Evolutionary conservation across 345 rosid genomes (phyloP).

Genomic region (Conringia planisiliqua): DNA sequence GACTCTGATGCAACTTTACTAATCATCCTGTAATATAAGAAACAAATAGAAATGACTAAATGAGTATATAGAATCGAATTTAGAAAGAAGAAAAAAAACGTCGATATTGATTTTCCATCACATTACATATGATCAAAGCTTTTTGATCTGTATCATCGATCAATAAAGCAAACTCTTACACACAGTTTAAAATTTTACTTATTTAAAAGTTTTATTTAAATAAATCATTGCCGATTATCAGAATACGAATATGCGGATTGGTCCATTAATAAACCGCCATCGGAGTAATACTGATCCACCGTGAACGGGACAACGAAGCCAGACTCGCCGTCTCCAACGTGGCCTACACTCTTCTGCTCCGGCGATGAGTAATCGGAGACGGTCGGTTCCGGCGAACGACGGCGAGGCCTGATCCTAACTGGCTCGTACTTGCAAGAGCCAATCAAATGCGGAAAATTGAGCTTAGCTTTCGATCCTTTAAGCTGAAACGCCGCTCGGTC

Average conservation of each 20-base stretch:
- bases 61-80: not conserved
- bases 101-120: not conserved
- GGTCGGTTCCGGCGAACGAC: constrained; percentile 34
- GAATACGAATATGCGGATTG: not conserved
- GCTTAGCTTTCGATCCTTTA: constrained; percentile 53
- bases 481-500: constrained; percentile 56
- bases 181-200: not conserved
- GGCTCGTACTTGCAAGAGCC: constrained; percentile 41
- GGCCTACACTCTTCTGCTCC: not conserved
- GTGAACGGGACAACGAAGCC: constrained; percentile 8
- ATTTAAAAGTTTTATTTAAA: not conserved
- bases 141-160: not conserved
- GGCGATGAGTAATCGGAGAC: not conserved
- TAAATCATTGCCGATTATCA: not conserved
- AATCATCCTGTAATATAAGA: too few relatives aligned
- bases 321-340: constrained; percentile 7
- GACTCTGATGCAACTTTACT: too few relatives aligned
- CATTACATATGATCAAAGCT: not conserved
- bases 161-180: not conserved
- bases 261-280: not conserved
- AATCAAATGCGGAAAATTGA: constrained; percentile 55
- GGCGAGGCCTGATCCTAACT: constrained; percentile 45
- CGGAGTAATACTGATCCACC: constrained; percentile 14
- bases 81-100: not conserved
- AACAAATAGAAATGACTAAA: not conserved